Conservation (phyloP, 2,329 filamentous ascomycete species). For the Laburnicola sp. region DNA sequence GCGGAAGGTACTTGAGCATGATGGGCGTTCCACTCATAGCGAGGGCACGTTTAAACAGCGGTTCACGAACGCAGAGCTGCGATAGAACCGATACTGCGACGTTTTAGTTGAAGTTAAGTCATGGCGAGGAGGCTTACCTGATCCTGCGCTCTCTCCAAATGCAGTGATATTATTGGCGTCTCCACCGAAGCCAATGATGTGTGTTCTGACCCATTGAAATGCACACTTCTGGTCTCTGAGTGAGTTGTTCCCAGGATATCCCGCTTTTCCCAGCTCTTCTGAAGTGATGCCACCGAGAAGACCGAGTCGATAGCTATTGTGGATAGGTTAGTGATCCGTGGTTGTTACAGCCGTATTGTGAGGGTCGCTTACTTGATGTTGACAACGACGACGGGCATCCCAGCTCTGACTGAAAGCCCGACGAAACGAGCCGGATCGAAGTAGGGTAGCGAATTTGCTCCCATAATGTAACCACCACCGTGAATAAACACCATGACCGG, state of each 20-base stretch:
- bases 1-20: slow-evolving; percentile 44
- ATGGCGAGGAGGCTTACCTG: slow-evolving; percentile 31
- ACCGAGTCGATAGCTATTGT: slow-evolving; percentile 30
- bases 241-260: slow-evolving; percentile 35
- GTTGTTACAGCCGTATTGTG: background rate
- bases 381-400: slow-evolving; percentile 48
- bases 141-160: slow-evolving; percentile 53
- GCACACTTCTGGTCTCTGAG: slow-evolving; percentile 41
- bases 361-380: slow-evolving; percentile 50
- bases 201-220: slow-evolving; percentile 40
- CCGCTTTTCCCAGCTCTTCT: slow-evolving; percentile 48
- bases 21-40: slow-evolving; percentile 39
- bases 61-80: slow-evolving; percentile 23
- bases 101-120: slow-evolving; percentile 4
- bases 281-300: slow-evolving; percentile 48
- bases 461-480: slow-evolving; percentile 55
- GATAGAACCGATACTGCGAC: slow-evolving; percentile 19
- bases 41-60: slow-evolving; percentile 27
- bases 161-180: slow-evolving; percentile 40
- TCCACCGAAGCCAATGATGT: slow-evolving; percentile 44
- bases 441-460: slow-evolving; percentile 56
- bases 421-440: slow-evolving; percentile 53
- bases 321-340: no score
- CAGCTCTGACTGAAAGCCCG: slow-evolving; percentile 45
- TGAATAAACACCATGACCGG: slow-evolving; percentile 59